A percentile compares a stretch with the other conserved stretches of the same genome.
These are phyloP conservation scores for Clonostachys solani DNA, from an alignment of 2,329 filamentous ascomycete genomes.

Conservation along the genomic window DNA sequence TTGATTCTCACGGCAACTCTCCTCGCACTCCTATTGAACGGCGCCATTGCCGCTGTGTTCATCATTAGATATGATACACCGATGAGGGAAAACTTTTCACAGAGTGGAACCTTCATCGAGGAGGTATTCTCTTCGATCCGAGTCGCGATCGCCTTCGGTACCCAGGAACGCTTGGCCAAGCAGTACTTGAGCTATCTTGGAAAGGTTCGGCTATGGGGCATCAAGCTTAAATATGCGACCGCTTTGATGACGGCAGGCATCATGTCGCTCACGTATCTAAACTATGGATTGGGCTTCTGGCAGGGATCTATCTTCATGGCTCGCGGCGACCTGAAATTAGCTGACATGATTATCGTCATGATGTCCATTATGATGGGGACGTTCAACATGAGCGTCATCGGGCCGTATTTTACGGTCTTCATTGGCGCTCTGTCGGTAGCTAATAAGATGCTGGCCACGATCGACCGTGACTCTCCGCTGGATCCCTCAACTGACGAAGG, in stretches of 20 bases:
- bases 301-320: conserved; percentile 75
- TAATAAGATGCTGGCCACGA: conserved; percentile 89
- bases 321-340: conserved; percentile 59
- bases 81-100: conserved; percentile 74
- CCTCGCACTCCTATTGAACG: conserved; percentile 69
- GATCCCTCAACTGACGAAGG: conserved; percentile 70
- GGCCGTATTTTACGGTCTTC: conserved; percentile 83
- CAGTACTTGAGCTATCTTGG: conserved; percentile 77
- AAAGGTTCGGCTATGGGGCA: conserved; percentile 71
- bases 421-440: conserved; percentile 79
- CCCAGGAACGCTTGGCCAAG: conserved; percentile 80
- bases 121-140: conserved; percentile 92
- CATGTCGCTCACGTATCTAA: conserved; percentile 81
- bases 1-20: conserved; percentile 80
- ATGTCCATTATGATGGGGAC: conserved; percentile 91
- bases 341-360: conserved; percentile 76
- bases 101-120: conserved; percentile 83
- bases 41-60: conserved; percentile 69
- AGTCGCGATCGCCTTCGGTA: conserved; percentile 89
- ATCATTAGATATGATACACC: conserved; percentile 79
- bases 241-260: conserved; percentile 78
- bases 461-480: conserved; percentile 81
- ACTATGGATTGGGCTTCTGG: conserved; percentile 88
- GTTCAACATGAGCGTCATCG: conserved; percentile 84
- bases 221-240: conserved; percentile 68